Evolutionary conservation across 257 asterid species (phyloP).

Genomic region (Coffea canephora): DNA sequence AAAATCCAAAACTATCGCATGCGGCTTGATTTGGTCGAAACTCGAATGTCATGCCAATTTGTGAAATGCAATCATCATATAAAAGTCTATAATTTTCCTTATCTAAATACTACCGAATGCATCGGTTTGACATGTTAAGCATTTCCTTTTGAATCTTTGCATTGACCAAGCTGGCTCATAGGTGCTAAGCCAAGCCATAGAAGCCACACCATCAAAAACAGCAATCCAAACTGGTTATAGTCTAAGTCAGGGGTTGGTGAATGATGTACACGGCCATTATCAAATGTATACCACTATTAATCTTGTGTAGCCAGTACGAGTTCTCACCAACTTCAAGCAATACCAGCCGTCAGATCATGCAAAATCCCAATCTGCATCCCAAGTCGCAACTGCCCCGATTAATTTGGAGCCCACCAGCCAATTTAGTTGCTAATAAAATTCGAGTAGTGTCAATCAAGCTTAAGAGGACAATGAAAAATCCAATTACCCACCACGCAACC

Average conservation of each 20-base stretch:
- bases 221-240: background rate
- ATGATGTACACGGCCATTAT: background rate
- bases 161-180: background rate
- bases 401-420: background rate
- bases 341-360: background rate
- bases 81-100: too few species aligned
- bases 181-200: background rate
- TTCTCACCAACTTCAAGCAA: conserved; percentile 18
- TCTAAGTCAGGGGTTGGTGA: conserved; percentile 3
- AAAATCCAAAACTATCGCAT: background rate
- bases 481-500: background rate
- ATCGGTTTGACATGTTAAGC: background rate
- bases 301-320: background rate
- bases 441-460: background rate
- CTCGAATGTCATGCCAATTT: background rate
- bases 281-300: background rate
- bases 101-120: too few species aligned
- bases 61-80: too few species aligned
- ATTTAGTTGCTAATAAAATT: background rate
- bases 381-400: background rate
- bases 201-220: background rate
- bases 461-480: background rate
- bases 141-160: background rate
- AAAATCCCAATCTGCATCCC: background rate
- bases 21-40: background rate